Evolutionary conservation across 2,329 filamentous ascomycete species (phyloP).

Genomic region (Penicillium sp.): DNA sequence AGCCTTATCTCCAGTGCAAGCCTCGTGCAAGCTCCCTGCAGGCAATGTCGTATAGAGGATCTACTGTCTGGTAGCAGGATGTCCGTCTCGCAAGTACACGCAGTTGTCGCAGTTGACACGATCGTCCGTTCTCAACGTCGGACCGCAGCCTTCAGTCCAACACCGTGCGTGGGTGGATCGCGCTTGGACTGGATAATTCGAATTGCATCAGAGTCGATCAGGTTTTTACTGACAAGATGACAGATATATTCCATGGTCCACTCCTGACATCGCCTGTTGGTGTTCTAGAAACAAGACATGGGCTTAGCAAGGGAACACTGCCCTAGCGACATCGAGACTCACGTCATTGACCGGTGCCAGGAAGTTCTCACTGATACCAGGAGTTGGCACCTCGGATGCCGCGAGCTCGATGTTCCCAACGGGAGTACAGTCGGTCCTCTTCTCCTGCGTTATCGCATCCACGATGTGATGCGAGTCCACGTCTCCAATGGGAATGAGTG

Average conservation of each 20-base stretch:
- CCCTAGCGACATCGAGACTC: background rate
- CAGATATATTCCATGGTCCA: slow-evolving; percentile 36
- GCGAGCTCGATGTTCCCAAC: slow-evolving; percentile 27
- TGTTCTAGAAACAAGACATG: slow-evolving; percentile 18
- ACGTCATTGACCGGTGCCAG: slow-evolving; percentile 37
- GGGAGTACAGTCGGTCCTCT: slow-evolving; percentile 20
- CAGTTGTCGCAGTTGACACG: too few relatives aligned
- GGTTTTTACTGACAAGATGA: slow-evolving; percentile 21
- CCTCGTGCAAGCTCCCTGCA: too few relatives aligned
- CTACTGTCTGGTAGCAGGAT: too few relatives aligned
- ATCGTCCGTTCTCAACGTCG: too few relatives aligned
- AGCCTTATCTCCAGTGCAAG: too few relatives aligned
- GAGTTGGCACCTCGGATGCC: slow-evolving; percentile 28
- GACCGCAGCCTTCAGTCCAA: slow-evolving; percentile 21
- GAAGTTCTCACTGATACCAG: slow-evolving; percentile 34
- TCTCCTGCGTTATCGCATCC: slow-evolving; percentile 9
- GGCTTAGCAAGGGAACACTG: background rate
- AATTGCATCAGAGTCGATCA: slow-evolving; percentile 23
- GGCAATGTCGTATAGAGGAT: too few relatives aligned
- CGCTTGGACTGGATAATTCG: slow-evolving; percentile 30
- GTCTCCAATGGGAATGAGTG: slow-evolving; percentile 21
- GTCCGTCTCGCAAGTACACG: too few relatives aligned
- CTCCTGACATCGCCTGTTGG: slow-evolving; percentile 35
- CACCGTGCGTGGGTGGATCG: slow-evolving; percentile 30
- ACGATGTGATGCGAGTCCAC: slow-evolving; percentile 23